Evolutionary conservation across 140 eudicot genomes (phyloP).

Genomic region (Senecio squalidus): DNA sequence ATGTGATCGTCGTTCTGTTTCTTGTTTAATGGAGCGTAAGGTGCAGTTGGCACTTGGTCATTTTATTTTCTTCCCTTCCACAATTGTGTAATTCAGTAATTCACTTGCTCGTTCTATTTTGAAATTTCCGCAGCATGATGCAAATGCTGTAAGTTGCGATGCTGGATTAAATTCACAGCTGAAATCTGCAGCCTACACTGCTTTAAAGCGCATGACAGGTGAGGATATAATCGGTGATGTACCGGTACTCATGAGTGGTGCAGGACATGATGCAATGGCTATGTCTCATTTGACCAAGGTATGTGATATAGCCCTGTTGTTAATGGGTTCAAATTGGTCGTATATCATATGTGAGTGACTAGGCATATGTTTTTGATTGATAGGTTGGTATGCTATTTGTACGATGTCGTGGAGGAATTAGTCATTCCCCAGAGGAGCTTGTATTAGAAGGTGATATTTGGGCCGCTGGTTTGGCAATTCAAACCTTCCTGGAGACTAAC

Average conservation of each 20-base stretch:
- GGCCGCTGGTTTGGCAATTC: slow-evolving; percentile 85
- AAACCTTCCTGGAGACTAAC: slow-evolving; percentile 59
- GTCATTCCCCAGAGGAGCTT: slow-evolving; percentile 94
- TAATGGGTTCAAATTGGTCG: neutral
- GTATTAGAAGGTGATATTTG: slow-evolving; percentile 85
- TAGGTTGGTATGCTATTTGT: slow-evolving; percentile 95
- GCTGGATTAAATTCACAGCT: slow-evolving; percentile 65
- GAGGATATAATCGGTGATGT: slow-evolving; percentile 62
- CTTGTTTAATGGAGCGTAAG: slow-evolving; percentile 85
- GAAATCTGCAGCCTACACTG: slow-evolving; percentile 68
- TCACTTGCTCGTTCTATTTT: slow-evolving; percentile 5
- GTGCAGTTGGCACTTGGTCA: slow-evolving; percentile 26
- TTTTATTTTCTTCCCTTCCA: neutral
- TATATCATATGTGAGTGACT: too few species aligned
- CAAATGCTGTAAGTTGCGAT: slow-evolving; percentile 79
- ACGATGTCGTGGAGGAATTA: slow-evolving; percentile 92
- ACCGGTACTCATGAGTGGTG: slow-evolving; percentile 96
- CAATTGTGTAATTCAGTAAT: neutral
- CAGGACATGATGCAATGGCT: slow-evolving; percentile 99
- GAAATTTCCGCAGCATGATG: slow-evolving; percentile 70
- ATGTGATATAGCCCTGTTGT: neutral
- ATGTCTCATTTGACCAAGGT: slow-evolving; percentile 91
- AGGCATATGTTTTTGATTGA: slow-evolving; percentile 6
- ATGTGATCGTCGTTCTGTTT: slow-evolving; percentile 87
- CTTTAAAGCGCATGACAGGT: slow-evolving; percentile 62